A percentile compares a stretch with the other conserved stretches of the same genome.
Conservation (phyloP, 139 green algal genomes). For the Dunaliella sp. region DNA sequence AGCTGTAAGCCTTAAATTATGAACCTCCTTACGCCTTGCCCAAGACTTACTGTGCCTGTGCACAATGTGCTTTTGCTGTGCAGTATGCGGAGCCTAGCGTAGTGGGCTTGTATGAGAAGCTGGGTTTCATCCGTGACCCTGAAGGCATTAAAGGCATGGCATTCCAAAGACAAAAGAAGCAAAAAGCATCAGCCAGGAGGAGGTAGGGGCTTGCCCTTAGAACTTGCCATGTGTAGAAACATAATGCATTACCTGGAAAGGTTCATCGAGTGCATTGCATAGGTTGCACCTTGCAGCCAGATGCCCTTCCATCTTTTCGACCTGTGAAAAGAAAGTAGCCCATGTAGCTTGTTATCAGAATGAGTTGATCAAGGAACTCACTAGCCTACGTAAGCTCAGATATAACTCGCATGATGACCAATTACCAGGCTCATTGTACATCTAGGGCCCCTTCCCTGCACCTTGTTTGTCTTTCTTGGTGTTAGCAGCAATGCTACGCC, state of each 20-base stretch:
- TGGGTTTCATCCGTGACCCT: conserved; percentile 77
- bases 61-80: no score
- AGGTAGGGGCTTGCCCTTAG: neutral
- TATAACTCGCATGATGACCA: no score
- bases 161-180: conserved; percentile 56
- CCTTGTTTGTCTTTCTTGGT: no score
- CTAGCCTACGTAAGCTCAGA: neutral
- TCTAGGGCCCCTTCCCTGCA: no score
- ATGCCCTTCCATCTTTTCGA: no score
- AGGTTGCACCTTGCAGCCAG: no score
- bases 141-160: conserved; percentile 75
- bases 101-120: conserved; percentile 79
- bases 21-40: no score
- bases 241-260: neutral
- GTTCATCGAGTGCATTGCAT: neutral
- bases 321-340: no score
- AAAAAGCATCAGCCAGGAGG: neutral
- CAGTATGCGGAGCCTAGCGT: conserved; percentile 52
- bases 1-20: no score
- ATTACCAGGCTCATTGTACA: no score
- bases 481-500: no score
- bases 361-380: neutral
- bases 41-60: no score
- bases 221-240: neutral
- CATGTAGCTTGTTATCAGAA: neutral